Evolutionary conservation across 768 basidiomycete species (phyloP), one percentile per base, ranked within the genome.

Genomic region (Suillus subluteus): DNA sequence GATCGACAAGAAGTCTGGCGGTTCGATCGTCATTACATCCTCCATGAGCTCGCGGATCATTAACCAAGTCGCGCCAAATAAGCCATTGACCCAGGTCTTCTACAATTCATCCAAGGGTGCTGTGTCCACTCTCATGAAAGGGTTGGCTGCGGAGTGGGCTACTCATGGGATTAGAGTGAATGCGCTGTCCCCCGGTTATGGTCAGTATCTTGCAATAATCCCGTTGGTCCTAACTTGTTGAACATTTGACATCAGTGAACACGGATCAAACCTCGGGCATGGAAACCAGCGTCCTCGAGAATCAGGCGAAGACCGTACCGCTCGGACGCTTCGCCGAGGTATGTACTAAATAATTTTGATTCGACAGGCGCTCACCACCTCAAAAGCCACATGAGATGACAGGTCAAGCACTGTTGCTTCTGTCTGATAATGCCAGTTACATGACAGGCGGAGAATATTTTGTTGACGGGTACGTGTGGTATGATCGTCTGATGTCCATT

Each of bases 1-100:
- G 85, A 75, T 73, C 0, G 75, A 81, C 0, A 64, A 72, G n/a
- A 74, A 81, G 3, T 16, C 63, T 70, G 7, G 72, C 16, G 86
- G 86, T 0, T 87, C 88, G 0, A 90, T 90, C 65, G 86, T 90
- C 50, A 84, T 90, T 65, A 88, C 83, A 0, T 84, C 86, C 1
- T 88, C 87, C 8, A 91, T 90, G 88, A 86, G 85, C 68, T 88
- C 87, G 1, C 84, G 85, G 63, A 89, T 90, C 67, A 87, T 88
- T 73, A 89, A 90, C 67, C 82, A 84, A 68, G 68, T 79, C 3
- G 76, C 69, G 1, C 72, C 74, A 40, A 85, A 84, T 71, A 71
- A 80, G 69, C 78, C 87, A 6, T 74, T 88, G 54, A 84, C 83
- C 12, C 88, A 88, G 76, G 87, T 83, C 0, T 35, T 70, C 64